phyloP scores from a whole-genome alignment of 352 stramenopile genomes.

The Phytophthora colocasiae region DNA sequence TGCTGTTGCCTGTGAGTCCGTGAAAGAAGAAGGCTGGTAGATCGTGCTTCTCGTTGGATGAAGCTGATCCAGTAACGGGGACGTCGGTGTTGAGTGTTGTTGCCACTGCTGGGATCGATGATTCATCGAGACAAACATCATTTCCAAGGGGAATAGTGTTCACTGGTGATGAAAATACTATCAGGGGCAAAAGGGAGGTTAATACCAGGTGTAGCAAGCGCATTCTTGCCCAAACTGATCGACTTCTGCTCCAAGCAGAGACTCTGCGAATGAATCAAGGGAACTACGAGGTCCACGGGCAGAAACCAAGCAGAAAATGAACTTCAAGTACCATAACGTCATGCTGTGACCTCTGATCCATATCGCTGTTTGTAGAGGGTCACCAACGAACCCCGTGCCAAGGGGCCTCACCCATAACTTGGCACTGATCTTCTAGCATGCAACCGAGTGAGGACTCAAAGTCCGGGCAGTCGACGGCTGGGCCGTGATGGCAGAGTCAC shows the following conservation, averaged over 20 bases:
- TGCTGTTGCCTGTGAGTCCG: constrained; percentile 38
- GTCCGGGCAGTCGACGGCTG: too few species aligned
- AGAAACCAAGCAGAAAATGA: constrained; percentile 25
- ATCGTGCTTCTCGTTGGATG: constrained; percentile 23
- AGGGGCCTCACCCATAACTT: too few species aligned
- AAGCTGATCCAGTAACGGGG: background rate
- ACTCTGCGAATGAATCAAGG: constrained; percentile 17
- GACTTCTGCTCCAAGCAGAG: constrained; percentile 7
- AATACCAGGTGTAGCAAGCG: constrained; percentile 4
- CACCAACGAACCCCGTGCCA: background rate
- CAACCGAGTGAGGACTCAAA: too few species aligned
- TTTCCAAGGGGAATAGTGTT: constrained; percentile 3
- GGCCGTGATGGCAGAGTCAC: too few species aligned
- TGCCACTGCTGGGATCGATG: constrained; percentile 10
- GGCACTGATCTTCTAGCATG: too few species aligned
- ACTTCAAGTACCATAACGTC: constrained; percentile 16
- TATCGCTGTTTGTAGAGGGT: too few species aligned
- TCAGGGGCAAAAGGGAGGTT: constrained; percentile 5
- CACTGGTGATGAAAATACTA: constrained; percentile 3
- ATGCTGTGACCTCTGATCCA: background rate
- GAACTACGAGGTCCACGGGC: background rate
- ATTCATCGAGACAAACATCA: constrained; percentile 30
- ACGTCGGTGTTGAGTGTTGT: constrained; percentile 4
- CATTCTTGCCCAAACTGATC: constrained; percentile 6
- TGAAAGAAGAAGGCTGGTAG: constrained; percentile 66